Conservation (phyloP, 768 basidiomycete genomes). For the Crassisporium funariophilum region DNA sequence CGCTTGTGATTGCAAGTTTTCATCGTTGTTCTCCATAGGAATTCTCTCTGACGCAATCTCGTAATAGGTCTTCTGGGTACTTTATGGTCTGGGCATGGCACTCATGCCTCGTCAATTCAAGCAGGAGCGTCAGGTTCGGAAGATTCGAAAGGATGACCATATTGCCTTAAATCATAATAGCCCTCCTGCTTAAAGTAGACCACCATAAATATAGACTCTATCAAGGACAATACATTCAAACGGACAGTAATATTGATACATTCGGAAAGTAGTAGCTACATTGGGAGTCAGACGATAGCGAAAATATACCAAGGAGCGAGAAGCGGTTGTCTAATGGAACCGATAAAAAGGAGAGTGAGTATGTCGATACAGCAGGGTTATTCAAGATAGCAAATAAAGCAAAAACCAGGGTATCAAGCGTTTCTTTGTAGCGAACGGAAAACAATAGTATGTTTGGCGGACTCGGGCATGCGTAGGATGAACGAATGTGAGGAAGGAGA, state of each 20-base stretch:
- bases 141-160: conserved; percentile 19
- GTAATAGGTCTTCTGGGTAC: conserved; percentile 47
- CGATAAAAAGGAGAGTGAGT: conserved; percentile 11
- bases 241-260: conserved; percentile 23
- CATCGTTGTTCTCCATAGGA: conserved; percentile 1
- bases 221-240: conserved; percentile 24
- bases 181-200: not conserved
- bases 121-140: conserved; percentile 36
- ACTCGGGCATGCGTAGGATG: not conserved
- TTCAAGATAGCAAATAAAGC: conserved; percentile 9
- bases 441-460: not conserved
- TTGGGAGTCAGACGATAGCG: not conserved
- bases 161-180: conserved; percentile 11
- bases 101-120: conserved; percentile 48
- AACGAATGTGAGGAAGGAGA: not conserved
- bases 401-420: conserved; percentile 17
- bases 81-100: conserved; percentile 43
- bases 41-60: conserved; percentile 2
- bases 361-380: conserved; percentile 23
- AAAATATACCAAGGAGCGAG: conserved; percentile 8
- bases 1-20: conserved; percentile 40
- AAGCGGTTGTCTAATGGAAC: conserved; percentile 11
- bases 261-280: conserved; percentile 16
- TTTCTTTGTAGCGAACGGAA: conserved; percentile 5
- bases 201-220: not conserved